Evolutionary conservation across 2,329 filamentous ascomycete genomes (phyloP), one percentile per base, ranked within the genome.

Genomic region (Pseudocercospora fijiensis): DNA sequence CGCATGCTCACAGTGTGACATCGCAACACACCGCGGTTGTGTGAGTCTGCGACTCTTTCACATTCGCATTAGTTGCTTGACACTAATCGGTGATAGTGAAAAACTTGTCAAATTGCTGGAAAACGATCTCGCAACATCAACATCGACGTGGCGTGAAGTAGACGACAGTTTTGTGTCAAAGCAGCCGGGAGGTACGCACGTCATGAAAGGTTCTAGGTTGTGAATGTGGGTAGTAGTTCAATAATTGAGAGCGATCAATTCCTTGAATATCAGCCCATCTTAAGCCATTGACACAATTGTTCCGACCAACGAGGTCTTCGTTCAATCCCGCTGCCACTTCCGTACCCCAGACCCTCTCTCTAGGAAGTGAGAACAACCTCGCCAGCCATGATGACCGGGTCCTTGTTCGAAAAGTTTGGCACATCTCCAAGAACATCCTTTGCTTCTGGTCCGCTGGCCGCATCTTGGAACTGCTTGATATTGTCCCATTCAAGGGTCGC

Each of bases 391-490:
- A 77, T 63, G 9, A 71, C 65, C 2, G 76, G 76, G n/a, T 73
- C 43, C 65, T 74, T 75, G 63, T 77, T 72, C 26, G 67, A 64
- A 58, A 77, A 78, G 67, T 78, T 78, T 28, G 65, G 57, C 3
- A 77, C 68, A 61, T 77, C 74, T 16, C 58, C 74, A 63, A 77
- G 28, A 6, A 77, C 69, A 7, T 67, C 67, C 66, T 67, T 66
- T 6, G 69, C 68, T 41, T 69, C 65, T 2, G 65, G 62, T 16
- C 65, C 61, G 28, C 28, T 57, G n/a, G 69, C 59, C 0, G 74
- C 75, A 30, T 67, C 65, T 60, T 75, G 63, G 67, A 74, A 73
- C 7, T 68, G 62, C 9, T 71, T 68, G 28, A 72, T 55, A 53
- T 62, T 67, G 22, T 68, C 69, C 63, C 69, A 78, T 45, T 75